phyloP scores from a whole-genome alignment of 1,284 basidiomycete genomes.

The Ceratobasidium sp. region DNA sequence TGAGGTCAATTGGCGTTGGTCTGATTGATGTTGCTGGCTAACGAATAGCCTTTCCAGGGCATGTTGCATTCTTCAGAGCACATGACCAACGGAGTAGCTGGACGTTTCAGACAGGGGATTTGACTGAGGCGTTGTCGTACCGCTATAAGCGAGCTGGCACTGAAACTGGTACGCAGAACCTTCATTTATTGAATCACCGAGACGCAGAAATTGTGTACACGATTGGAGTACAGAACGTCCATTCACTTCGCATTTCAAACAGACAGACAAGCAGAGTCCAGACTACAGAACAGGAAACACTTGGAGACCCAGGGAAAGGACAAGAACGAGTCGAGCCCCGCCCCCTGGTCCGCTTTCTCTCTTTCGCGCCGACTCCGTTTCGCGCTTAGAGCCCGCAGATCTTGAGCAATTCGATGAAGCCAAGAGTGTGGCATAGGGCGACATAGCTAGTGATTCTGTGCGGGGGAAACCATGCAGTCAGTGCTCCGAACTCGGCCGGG shows the following conservation, averaged over 20 bases:
- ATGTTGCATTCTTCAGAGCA: no score
- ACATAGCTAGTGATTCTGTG: conserved; percentile 7
- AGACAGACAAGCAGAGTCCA: not conserved
- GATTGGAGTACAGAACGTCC: not conserved
- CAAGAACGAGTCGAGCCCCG: not conserved
- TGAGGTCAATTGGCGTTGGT: no score
- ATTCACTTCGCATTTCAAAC: not conserved
- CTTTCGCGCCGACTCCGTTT: not conserved
- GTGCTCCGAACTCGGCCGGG: not conserved
- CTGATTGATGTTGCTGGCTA: no score
- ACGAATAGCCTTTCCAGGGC: no score
- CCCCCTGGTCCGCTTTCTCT: not conserved
- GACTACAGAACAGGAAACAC: not conserved
- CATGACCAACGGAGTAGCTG: no score
- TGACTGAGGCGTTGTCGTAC: no score
- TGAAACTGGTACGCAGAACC: no score
- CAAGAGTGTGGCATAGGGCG: conserved; percentile 6
- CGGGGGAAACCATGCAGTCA: not conserved
- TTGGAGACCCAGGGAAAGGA: not conserved
- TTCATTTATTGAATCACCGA: not conserved
- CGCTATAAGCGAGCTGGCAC: no score
- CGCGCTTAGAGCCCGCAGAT: conserved; percentile 14
- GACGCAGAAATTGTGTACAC: not conserved
- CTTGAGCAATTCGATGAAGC: not conserved
- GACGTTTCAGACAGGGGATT: no score